These are phyloP conservation scores for Penicillium dipodomyicola DNA, from an alignment of 495 filamentous ascomycete genomes.

Conservation along the genomic window DNA sequence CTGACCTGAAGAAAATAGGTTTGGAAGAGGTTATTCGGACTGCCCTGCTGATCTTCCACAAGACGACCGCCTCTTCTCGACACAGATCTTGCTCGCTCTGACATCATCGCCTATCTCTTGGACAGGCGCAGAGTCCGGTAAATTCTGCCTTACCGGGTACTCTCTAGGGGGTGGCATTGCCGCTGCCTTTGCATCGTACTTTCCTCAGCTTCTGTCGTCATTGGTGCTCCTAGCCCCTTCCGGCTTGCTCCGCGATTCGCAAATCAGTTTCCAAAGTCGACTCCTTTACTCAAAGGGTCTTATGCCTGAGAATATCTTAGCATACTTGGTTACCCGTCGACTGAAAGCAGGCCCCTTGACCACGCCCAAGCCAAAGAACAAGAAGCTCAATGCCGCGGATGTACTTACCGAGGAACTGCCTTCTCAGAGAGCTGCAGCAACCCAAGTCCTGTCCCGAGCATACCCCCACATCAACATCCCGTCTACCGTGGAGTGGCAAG, in stretches of 20 bases:
- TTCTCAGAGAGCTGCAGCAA: conserved; percentile 33
- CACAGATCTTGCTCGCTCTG: conserved; percentile 70
- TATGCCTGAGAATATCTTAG: conserved; percentile 57
- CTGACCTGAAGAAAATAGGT: conserved; percentile 43
- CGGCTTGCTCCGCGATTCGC: conserved; percentile 66
- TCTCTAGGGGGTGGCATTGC: conserved; percentile 80
- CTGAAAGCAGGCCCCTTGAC: conserved; percentile 48
- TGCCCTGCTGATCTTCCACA: conserved; percentile 65
- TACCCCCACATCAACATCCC: conserved; percentile 47
- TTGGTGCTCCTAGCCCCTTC: conserved; percentile 73
- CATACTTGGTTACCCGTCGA: conserved; percentile 52
- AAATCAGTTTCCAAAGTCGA: conserved; percentile 56
- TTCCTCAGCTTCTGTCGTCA: conserved; percentile 62
- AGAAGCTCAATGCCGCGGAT: conserved; percentile 34
- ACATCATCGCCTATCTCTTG: conserved; percentile 68
- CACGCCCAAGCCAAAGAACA: conserved; percentile 34
- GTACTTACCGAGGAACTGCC: conserved; percentile 42
- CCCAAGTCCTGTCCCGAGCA: conserved; percentile 43
- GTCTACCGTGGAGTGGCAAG: conserved; percentile 54
- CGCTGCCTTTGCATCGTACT: conserved; percentile 68
- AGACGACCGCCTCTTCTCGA: conserved; percentile 69
- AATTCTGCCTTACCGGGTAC: conserved; percentile 77
- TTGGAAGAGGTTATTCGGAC: conserved; percentile 76
- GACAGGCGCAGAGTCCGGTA: conserved; percentile 50
- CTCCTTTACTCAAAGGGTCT: conserved; percentile 60